phyloP scores from a whole-genome alignment of 2,329 filamentous ascomycete genomes.

The Cladosporium oxysporum region DNA sequence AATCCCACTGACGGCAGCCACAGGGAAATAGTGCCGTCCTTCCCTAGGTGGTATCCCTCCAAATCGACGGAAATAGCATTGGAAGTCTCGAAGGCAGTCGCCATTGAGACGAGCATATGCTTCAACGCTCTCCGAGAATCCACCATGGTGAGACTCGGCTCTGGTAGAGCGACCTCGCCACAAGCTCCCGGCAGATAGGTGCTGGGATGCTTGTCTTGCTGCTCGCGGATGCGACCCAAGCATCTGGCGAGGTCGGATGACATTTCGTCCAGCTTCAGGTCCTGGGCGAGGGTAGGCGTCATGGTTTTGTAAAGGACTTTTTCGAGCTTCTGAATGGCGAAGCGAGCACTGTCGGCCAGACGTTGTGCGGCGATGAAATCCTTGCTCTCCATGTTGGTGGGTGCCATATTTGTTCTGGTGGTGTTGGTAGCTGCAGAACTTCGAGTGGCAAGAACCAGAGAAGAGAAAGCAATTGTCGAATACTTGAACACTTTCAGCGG shows the following conservation, averaged over 20 bases:
- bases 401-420: neutral
- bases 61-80: neutral
- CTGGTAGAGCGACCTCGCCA: neutral
- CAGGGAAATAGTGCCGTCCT: neutral
- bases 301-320: neutral
- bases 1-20: slow-evolving; percentile 17
- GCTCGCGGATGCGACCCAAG: neutral
- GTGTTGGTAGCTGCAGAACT: neutral
- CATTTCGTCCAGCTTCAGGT: neutral
- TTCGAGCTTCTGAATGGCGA: neutral
- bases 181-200: neutral
- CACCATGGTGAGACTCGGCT: neutral
- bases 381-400: neutral
- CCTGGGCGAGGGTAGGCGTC: neutral
- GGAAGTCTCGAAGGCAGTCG: neutral
- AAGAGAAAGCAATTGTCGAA: neutral
- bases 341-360: neutral
- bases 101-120: neutral
- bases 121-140: neutral
- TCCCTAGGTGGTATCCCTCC: neutral
- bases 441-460: neutral
- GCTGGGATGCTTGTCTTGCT: neutral
- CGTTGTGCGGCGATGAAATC: neutral
- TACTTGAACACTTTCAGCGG: neutral
- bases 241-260: neutral